Percentiles rank a stretch among this genome's conserved stretches.
phyloP scores from a whole-genome alignment of 2,329 filamentous ascomycete genomes.

The Fusarium concolor region DNA sequence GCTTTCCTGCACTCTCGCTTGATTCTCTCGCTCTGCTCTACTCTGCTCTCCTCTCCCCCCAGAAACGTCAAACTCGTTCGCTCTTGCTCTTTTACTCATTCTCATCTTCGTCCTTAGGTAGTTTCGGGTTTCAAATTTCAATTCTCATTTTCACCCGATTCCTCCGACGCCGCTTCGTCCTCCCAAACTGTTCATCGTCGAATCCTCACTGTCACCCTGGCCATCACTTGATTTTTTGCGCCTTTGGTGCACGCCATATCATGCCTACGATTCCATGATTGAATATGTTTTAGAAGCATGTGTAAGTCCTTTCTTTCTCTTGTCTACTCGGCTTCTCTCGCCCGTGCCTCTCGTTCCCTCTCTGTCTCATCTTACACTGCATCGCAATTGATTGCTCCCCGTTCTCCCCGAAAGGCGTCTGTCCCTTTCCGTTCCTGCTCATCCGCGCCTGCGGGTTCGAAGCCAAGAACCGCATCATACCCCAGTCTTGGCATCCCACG shows the following conservation, averaged over 20 bases:
- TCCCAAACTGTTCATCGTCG: conserved; percentile 6
- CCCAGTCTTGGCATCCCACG: conserved; percentile 51
- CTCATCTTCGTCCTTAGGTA: conserved; percentile 1
- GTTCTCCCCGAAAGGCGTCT: conserved; percentile 17
- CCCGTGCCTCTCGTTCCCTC: not conserved
- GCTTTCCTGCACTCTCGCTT: conserved; percentile 36
- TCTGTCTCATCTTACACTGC: not conserved
- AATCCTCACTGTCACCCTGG: conserved; percentile 30
- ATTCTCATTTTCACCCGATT: conserved; percentile 2
- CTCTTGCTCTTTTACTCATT: conserved; percentile 36
- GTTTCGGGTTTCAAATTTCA: no score
- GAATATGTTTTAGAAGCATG: conserved; percentile 58
- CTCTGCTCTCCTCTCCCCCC: no score
- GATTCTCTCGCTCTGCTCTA: conserved; percentile 33
- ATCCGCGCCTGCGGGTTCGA: conserved; percentile 34
- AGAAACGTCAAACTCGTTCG: conserved; percentile 14
- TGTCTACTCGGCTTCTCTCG: not conserved
- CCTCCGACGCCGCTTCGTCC: conserved; percentile 28
- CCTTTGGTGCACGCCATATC: conserved; percentile 49
- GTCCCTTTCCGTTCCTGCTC: conserved; percentile 29
- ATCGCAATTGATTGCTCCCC: conserved; percentile 7
- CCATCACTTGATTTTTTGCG: conserved; percentile 42
- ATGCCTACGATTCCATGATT: conserved; percentile 50
- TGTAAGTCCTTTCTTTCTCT: conserved; percentile 50
- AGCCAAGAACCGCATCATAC: conserved; percentile 46